Base-by-base conservation (phyloP, 2,329 filamentous ascomycete species). In the Delphinella strobiligena region DNA sequence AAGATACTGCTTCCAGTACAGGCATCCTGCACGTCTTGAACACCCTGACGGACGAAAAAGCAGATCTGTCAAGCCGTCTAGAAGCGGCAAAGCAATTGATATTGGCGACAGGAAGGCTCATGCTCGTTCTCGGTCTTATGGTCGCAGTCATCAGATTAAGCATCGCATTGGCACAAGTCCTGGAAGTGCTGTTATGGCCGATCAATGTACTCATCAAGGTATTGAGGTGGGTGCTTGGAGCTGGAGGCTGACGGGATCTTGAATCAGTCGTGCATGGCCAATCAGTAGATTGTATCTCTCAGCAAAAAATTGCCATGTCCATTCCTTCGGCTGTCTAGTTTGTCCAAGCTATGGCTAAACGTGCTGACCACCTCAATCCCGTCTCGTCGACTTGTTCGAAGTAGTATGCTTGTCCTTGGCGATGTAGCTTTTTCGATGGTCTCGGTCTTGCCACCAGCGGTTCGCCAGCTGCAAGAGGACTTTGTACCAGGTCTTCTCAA, bases 141-240 rank as follows among this genome's bases (percentile, higher is more conserved):
- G 47, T 49, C 2, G 45, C 50, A 42, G 31, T 51, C 1, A 54
- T 51, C 47, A 49, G 49, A 38, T 22, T 57, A 1, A 46, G 47
- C 5, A 46, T 44, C 10, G 53, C 52, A 27, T 38, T 55, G 4
- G 36, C 45, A 36, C 43, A 49, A 16, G 36, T 53, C n/a, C 15
- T 54, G 12, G 46, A 49, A 15, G 37, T 54, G 8, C 24, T 55
- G 31, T 34, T 55, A 2, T 58, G 52, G 51, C 53, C 53, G 19
- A 37, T 56, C n/a, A 38, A 42, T 22, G 47, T 54, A 19, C 50
- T 53, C 2, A 40, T 53, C 19, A 42, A 40, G 37, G 27, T 56
- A 24, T 14, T 52, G 22, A 47, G 45, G 33, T 58, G 52, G 50
- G 35, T 51, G 19, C 12, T 48, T 15, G 41, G 41, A 8, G n/a